Evolutionary conservation across 805 yeast genomes (phyloP), one percentile per base, ranked within the genome.

Genomic region (Candida koratica): DNA sequence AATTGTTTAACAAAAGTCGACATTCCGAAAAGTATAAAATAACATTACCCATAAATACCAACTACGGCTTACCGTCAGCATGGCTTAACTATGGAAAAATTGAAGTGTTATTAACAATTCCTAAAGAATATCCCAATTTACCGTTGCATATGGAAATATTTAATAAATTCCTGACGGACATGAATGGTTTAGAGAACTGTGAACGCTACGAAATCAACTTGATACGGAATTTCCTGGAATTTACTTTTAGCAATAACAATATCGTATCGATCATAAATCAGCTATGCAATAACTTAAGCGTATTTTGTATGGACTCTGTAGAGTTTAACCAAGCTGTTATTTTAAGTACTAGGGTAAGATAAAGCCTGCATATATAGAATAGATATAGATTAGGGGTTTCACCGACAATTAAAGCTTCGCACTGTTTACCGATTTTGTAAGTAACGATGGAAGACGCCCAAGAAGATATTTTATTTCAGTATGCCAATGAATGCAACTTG

Each of bases 401-500:
- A n/a, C n/a, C n/a, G n/a, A n/a, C n/a, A n/a, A n/a, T n/a, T n/a
- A n/a, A n/a, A n/a, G n/a, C n/a, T n/a, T n/a, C n/a, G n/a, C n/a
- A n/a, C n/a, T n/a, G n/a, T n/a, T n/a, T n/a, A n/a, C n/a, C n/a
- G n/a, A n/a, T n/a, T n/a, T n/a, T n/a, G n/a, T n/a, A 17, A 17
- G 4, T 11, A 3, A 28, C 16, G 5, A 43, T 37, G 42, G 41
- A 40, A 11, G 20, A 16, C 3, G 20, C 24, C 11, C 40, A 28
- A 25, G 44, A 43, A 17, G 44, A 39, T n/a, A 28, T 44, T 3
- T 34, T 32, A 17, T 73, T 70, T 52, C 61, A 64, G 33, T 69
- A 60, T 44, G 71, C 77, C 35, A 69, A 69, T 41, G 71, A 66
- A 41, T 73, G 78, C 44, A 76, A 71, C 23, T 48, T 73, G 16